phyloP scores from a whole-genome alignment of 305 asterid species.

The Fraxinus baroniana region DNA sequence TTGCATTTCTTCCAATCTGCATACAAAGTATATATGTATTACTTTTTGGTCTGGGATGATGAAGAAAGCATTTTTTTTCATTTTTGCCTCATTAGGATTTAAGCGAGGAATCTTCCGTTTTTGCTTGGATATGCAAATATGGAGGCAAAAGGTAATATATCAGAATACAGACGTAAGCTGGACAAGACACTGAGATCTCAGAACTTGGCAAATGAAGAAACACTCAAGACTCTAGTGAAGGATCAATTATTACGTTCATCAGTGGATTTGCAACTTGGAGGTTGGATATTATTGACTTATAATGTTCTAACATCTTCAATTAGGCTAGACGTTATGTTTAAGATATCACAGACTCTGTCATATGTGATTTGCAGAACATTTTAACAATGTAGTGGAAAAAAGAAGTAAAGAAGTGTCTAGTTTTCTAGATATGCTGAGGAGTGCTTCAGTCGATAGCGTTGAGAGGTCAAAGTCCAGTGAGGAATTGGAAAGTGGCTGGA shows the following conservation, averaged over 20 bases:
- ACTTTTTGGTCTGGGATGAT: slow-evolving; percentile 9
- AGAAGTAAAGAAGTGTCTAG: slow-evolving; percentile 65
- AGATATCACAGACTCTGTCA: background rate
- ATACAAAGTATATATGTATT: background rate
- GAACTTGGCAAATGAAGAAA: slow-evolving; percentile 48
- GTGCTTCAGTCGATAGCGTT: slow-evolving; percentile 49
- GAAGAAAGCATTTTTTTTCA: background rate
- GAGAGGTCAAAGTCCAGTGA: slow-evolving; percentile 43
- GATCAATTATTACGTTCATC: slow-evolving; percentile 56
- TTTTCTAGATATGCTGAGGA: slow-evolving; percentile 72
- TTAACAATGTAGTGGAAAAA: slow-evolving; percentile 46
- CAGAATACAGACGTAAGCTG: slow-evolving; percentile 55
- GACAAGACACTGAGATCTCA: slow-evolving; percentile 61
- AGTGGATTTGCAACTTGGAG: slow-evolving; percentile 29
- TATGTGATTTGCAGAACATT: slow-evolving; percentile 45
- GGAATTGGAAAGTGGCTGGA: slow-evolving; percentile 56
- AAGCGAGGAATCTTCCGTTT: slow-evolving; percentile 7
- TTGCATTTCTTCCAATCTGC: background rate
- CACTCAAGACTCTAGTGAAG: slow-evolving; percentile 56
- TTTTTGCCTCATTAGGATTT: slow-evolving; percentile 26
- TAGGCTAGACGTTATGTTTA: background rate
- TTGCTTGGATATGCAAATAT: slow-evolving; percentile 43
- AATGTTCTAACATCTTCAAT: background rate
- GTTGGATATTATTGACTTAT: slow-evolving; percentile 28
- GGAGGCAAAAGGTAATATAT: slow-evolving; percentile 46